Conservation (phyloP, 345 rosid genomes). For the Excoecaria agallocha region DNA sequence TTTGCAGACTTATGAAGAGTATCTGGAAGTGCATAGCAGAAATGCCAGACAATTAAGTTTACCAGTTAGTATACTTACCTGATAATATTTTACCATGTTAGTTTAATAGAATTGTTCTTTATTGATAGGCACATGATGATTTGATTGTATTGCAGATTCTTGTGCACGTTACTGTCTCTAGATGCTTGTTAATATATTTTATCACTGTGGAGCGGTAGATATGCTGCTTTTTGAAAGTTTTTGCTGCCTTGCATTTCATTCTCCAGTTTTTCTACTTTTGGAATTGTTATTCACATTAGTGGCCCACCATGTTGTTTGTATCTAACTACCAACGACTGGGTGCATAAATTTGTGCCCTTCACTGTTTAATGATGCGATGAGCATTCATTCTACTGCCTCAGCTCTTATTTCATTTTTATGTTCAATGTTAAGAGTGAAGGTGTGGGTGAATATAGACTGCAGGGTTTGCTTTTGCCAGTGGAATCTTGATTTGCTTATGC, state of each 20-base stretch:
- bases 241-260: neutral
- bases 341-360: neutral
- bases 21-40: slow-evolving; percentile 78
- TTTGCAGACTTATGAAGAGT: slow-evolving; percentile 93
- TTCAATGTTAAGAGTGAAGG: neutral
- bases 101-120: slow-evolving; percentile 6
- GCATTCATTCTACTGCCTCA: neutral
- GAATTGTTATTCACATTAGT: neutral
- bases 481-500: neutral
- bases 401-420: neutral
- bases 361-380: neutral
- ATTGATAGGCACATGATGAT: neutral
- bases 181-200: neutral
- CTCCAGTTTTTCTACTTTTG: neutral
- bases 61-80: slow-evolving; percentile 57
- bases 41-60: slow-evolving; percentile 51
- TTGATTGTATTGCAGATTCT: neutral
- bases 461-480: neutral
- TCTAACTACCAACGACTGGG: neutral
- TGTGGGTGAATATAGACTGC: neutral
- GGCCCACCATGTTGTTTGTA: neutral
- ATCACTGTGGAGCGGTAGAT: neutral
- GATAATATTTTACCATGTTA: slow-evolving; percentile 5
- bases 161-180: neutral
- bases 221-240: neutral